Evolutionary conservation across 352 stramenopile species (phyloP), one percentile per base, ranked within the genome.

Genomic region (Phytophthora ramorum): DNA sequence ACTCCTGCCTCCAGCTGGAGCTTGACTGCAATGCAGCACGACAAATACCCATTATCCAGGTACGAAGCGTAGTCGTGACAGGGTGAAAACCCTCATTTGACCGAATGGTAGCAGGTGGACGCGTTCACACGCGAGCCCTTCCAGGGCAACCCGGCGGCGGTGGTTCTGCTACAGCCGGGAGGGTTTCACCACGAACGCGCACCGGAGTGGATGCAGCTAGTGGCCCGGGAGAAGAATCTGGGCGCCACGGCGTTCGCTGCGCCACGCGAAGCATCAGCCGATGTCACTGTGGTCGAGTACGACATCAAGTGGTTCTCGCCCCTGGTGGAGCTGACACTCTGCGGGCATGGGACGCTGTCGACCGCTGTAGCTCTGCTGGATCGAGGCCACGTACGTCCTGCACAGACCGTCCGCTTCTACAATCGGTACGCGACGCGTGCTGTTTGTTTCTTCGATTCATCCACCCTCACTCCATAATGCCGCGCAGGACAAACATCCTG

Each of bases 261-360:
- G 0, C 51, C 51, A 30, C 51, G 37, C 10, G 16, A 41, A 24
- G 14, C 13, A 49, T 38, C 32, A 38, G 7, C 20, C 28, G 22
- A 37, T 2, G 51, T 17, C 3, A 24, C 13, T 32, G n/a, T 48
- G 32, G 32, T 38, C 9, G 38, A 24, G 51, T 58, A 58, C 26
- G 38, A 49, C 24, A 49, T 58, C 37, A 48, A 49, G 26, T 58
- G 51, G 51, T 58, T 58, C 19, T 49, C 51, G 3, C 37, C 51
- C 5, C 16, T 38, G 4, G 51, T 49, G 46, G 51, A 58, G n/a
- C 16, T 58, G 5, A 49, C 35, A 8, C 17, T 58, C 19, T 58
- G 51, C 16, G 40, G 53, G 9, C 53, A 60, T 9, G 53, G 40
- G 3, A 60, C 53, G 17, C 16, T 60, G 17, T 60, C 53, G 53